Evolutionary conservation across 2,329 filamentous ascomycete species (phyloP).

Genomic region (Fusarium nurragi): DNA sequence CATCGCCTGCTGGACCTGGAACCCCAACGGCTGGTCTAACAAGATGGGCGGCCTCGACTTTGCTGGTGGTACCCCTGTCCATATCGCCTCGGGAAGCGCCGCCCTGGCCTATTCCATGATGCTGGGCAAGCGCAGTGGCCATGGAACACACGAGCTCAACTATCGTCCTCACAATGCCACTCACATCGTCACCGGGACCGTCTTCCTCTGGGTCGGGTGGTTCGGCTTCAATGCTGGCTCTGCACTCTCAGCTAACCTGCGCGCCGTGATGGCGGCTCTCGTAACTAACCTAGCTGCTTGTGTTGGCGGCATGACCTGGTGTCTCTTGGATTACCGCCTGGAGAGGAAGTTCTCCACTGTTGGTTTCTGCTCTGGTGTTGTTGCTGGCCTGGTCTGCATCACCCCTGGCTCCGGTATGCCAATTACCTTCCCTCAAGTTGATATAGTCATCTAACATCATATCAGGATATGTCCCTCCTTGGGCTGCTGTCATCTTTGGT

Average conservation of each 20-base stretch:
- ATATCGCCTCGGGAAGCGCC: slow-evolving; percentile 84
- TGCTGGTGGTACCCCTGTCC: slow-evolving; percentile 89
- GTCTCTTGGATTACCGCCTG: slow-evolving; percentile 85
- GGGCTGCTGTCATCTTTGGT: slow-evolving; percentile 84
- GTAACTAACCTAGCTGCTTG: slow-evolving; percentile 88
- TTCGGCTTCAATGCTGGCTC: slow-evolving; percentile 94
- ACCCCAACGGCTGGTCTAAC: slow-evolving; percentile 81
- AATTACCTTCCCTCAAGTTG: background rate
- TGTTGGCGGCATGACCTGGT: slow-evolving; percentile 89
- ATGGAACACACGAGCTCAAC: slow-evolving; percentile 88
- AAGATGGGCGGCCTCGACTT: slow-evolving; percentile 86
- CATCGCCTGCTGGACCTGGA: slow-evolving; percentile 97
- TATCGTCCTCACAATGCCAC: slow-evolving; percentile 94
- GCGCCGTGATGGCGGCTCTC: slow-evolving; percentile 85
- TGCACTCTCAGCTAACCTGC: slow-evolving; percentile 81
- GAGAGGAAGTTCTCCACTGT: slow-evolving; percentile 94
- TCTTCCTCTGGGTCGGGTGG: slow-evolving; percentile 96
- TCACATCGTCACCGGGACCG: slow-evolving; percentile 89
- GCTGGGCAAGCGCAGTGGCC: slow-evolving; percentile 84
- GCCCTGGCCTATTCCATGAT: slow-evolving; percentile 92
- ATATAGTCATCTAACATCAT: slow-evolving; percentile 18
- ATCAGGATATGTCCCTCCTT: slow-evolving; percentile 77
- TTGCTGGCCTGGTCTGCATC: slow-evolving; percentile 87
- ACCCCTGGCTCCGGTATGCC: slow-evolving; percentile 80
- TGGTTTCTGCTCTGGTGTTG: slow-evolving; percentile 90